Evolutionary conservation across 352 stramenopile species (phyloP).

Genomic region (Globisporangium apiculatum): DNA sequence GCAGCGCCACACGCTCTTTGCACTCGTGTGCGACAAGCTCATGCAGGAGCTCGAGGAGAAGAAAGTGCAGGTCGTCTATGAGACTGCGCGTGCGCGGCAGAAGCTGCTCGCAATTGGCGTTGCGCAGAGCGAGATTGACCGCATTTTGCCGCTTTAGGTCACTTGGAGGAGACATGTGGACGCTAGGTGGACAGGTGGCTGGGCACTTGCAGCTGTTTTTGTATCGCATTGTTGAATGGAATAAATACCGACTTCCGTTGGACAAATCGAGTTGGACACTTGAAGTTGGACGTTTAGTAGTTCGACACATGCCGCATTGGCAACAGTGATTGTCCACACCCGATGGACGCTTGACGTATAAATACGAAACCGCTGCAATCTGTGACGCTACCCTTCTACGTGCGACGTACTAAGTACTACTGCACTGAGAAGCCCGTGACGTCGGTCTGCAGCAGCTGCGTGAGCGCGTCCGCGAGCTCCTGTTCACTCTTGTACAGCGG

Average conservation of each 20-base stretch:
- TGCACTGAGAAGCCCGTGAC: conserved; percentile 89
- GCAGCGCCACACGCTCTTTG: conserved; percentile 13
- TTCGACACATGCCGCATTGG: no score
- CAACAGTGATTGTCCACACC: background rate
- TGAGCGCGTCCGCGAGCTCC: conserved; percentile 83
- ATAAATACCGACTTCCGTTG: no score
- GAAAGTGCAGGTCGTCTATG: conserved; percentile 15
- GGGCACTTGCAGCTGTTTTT: no score
- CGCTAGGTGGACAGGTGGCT: no score
- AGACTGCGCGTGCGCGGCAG: conserved; percentile 29
- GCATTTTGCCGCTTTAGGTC: conserved; percentile 13
- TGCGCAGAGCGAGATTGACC: conserved; percentile 12
- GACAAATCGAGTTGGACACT: no score
- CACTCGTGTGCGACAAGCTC: conserved; percentile 15
- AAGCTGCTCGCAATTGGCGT: conserved; percentile 32
- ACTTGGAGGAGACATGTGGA: background rate
- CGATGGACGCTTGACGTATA: background rate
- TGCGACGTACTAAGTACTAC: conserved; percentile 14
- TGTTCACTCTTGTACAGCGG: conserved; percentile 82
- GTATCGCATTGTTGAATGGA: no score
- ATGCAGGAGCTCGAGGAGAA: conserved; percentile 16
- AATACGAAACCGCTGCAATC: no score
- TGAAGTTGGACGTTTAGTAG: no score
- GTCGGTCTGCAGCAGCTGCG: conserved; percentile 85
- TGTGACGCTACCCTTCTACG: no score